Conservation (phyloP, 2,329 filamentous ascomycete genomes). For the Venturia nashicola region DNA sequence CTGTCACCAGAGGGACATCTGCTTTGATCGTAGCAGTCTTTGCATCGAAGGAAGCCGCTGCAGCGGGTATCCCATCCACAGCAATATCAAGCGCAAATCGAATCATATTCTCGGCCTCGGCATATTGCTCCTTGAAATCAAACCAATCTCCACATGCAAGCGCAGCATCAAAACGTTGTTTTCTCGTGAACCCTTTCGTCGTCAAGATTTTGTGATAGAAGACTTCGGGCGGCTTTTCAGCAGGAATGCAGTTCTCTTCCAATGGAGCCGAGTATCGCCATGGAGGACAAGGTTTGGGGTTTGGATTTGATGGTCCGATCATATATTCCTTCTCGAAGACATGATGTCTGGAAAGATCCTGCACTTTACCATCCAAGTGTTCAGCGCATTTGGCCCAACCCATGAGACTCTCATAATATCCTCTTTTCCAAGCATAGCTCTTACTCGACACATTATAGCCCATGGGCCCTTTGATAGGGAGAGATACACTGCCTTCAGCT, state of each 20-base stretch:
- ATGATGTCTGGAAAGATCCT: constrained; percentile 52
- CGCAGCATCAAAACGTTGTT: constrained; percentile 70
- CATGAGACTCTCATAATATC: constrained; percentile 77
- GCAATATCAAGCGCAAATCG: constrained; percentile 67
- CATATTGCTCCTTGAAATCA: constrained; percentile 57
- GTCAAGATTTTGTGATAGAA: constrained; percentile 76
- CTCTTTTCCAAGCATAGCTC: constrained; percentile 72
- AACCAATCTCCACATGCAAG: constrained; percentile 77
- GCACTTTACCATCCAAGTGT: constrained; percentile 67
- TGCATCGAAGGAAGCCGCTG: constrained; percentile 39
- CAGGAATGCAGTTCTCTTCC: constrained; percentile 62
- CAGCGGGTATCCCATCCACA: constrained; percentile 16
- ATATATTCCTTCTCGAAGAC: constrained; percentile 64
- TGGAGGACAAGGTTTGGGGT: constrained; percentile 59
- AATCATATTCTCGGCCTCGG: constrained; percentile 60
- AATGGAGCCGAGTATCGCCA: constrained; percentile 50
- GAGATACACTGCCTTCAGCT: constrained; percentile 37
- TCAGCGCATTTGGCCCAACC: constrained; percentile 64
- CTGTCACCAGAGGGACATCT: constrained; percentile 45
- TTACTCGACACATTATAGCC: constrained; percentile 62
- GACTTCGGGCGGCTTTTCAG: constrained; percentile 58
- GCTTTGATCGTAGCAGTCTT: constrained; percentile 49
- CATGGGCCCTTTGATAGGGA: constrained; percentile 42
- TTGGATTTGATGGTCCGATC: constrained; percentile 71
- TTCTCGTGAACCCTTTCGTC: constrained; percentile 64